phyloP scores from a whole-genome alignment of 139 green algal genomes.

The Chlamydomonas sp. region DNA sequence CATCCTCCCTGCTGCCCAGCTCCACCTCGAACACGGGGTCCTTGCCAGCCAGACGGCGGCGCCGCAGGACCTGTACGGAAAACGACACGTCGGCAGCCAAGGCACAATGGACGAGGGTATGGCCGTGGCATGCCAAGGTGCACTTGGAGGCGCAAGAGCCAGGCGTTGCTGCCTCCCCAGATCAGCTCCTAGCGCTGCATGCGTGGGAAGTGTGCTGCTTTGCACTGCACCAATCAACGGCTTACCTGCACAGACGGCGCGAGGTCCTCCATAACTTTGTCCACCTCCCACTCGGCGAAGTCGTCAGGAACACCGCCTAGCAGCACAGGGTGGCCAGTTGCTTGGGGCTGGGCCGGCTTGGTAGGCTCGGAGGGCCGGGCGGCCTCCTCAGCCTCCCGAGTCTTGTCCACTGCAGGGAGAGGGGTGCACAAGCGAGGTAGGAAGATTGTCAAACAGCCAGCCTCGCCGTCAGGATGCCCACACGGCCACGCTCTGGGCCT shows the following conservation, averaged over 20 bases:
- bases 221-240: too few species aligned
- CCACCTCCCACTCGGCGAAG: slow-evolving; percentile 23
- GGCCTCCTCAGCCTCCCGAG: slow-evolving; percentile 8
- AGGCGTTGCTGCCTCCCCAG: too few species aligned
- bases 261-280: slow-evolving; percentile 19
- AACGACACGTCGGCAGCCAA: not conserved
- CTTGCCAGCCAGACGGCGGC: not conserved
- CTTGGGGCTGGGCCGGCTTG: not conserved
- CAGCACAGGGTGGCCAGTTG: not conserved
- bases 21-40: slow-evolving; percentile 21
- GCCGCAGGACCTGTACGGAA: not conserved
- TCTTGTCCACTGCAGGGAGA: slow-evolving; percentile 16
- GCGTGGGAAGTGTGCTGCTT: too few species aligned
- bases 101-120: not conserved
- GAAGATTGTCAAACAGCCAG: not conserved
- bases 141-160: not conserved
- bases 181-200: too few species aligned
- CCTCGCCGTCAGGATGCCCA: too few species aligned
- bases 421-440: not conserved
- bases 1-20: not conserved
- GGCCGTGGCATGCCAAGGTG: not conserved
- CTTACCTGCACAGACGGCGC: not conserved
- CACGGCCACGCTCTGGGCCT: not conserved
- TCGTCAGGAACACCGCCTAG: slow-evolving; percentile 7
- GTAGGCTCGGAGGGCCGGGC: not conserved